Conservation (phyloP, 202 grass and related monocot species). For the Panicum virgatum region DNA sequence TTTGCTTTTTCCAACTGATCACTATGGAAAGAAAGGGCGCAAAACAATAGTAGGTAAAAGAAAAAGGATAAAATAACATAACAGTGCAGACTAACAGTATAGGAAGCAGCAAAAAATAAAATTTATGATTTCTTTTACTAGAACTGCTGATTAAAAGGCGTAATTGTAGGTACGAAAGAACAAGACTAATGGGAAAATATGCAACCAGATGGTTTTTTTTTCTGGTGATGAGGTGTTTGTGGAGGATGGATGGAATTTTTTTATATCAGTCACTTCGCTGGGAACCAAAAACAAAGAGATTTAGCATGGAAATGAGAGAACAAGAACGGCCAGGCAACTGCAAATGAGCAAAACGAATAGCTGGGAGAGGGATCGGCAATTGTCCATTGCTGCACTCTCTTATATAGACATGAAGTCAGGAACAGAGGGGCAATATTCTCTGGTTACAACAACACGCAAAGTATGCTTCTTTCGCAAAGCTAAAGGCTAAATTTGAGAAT, state of each 20-base stretch:
- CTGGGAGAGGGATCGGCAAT: not conserved
- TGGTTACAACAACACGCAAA: not conserved
- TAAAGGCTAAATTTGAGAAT: not conserved
- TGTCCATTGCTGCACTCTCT: not conserved
- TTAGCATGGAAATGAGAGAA: not conserved
- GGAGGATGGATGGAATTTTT: not conserved
- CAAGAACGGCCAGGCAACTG: not conserved
- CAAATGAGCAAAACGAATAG: constrained; percentile 1
- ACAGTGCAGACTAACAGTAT: not conserved
- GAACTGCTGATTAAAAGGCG: not conserved
- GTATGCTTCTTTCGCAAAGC: not conserved
- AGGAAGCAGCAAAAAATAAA: not conserved
- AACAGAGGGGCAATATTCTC: not conserved
- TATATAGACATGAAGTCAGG: not conserved
- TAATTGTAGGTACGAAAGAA: not conserved
- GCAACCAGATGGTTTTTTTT: not conserved
- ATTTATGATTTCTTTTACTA: too few species aligned
- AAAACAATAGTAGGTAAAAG: not conserved
- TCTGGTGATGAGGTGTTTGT: not conserved
- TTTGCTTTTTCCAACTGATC: not conserved
- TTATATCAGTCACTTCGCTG: not conserved
- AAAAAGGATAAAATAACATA: not conserved
- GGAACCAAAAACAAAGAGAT: not conserved
- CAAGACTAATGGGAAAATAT: not conserved
- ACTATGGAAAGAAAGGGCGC: not conserved